Evolutionary conservation across 2,329 filamentous ascomycete genomes (phyloP).

Genomic region (Colletotrichum liriopes): DNA sequence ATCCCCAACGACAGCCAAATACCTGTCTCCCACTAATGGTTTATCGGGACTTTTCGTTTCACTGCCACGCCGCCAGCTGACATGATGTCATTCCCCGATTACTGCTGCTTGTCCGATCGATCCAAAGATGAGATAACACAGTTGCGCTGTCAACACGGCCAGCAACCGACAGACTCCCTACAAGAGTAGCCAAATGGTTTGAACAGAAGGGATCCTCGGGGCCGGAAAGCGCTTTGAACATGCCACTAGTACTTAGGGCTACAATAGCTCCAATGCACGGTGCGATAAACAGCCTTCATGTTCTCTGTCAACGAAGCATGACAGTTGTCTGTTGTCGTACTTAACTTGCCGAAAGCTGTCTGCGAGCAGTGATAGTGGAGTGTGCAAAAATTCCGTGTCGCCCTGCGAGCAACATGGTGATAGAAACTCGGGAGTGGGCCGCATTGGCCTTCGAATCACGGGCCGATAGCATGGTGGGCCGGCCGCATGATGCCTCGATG

Average conservation of each 20-base stretch:
- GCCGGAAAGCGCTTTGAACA: neutral
- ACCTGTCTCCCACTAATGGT: conserved; percentile 1
- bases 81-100: conserved; percentile 37
- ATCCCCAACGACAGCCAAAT: neutral
- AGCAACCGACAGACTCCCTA: neutral
- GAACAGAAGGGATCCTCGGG: conserved; percentile 11
- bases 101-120: conserved; percentile 7
- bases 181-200: neutral
- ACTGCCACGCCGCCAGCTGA: conserved; percentile 10
- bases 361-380: neutral
- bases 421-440: neutral
- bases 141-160: conserved; percentile 2
- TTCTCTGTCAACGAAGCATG: neutral
- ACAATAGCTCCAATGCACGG: neutral
- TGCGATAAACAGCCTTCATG: neutral
- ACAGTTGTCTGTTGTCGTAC: neutral
- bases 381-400: neutral
- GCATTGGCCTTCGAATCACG: neutral
- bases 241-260: neutral
- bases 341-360: neutral
- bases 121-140: neutral
- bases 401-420: neutral
- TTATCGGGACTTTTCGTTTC: conserved; percentile 11
- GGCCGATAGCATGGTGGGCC: neutral
- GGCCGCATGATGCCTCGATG: neutral